Conservation (phyloP, 345 rosid species). For the Euclidium syriacum region DNA sequence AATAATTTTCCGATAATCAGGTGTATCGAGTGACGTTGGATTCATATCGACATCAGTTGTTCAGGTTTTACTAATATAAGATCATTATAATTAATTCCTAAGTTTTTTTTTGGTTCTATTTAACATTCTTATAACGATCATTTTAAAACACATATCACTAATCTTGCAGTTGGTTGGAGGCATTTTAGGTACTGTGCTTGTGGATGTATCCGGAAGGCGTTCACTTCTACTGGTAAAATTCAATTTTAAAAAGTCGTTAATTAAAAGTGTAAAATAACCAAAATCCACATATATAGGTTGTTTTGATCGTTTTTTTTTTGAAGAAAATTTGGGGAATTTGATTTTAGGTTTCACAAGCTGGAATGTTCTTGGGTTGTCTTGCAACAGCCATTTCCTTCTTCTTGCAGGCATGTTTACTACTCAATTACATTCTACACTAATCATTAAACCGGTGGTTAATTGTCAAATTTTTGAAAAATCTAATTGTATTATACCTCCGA, state of each 20-base stretch:
- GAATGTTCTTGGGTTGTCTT: constrained; percentile 76
- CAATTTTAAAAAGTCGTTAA: neutral
- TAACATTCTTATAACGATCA: neutral
- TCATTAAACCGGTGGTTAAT: neutral
- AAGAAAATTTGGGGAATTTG: neutral
- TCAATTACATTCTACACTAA: neutral
- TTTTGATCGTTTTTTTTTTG: neutral
- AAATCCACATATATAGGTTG: neutral
- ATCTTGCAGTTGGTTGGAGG: constrained; percentile 61
- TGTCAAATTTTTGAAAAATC: neutral
- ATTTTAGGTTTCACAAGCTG: constrained; percentile 59
- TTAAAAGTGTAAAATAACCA: neutral
- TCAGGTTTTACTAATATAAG: constrained; percentile 44
- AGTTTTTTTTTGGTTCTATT: neutral
- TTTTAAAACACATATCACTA: neutral
- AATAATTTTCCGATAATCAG: constrained; percentile 27
- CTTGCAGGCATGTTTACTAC: constrained; percentile 36
- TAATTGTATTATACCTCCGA: neutral
- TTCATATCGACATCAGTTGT: constrained; percentile 63
- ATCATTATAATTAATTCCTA: neutral
- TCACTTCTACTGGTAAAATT: constrained; percentile 66
- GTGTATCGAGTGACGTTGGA: constrained; percentile 68
- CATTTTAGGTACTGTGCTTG: constrained; percentile 51
- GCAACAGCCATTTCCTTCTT: constrained; percentile 51
- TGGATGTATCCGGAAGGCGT: constrained; percentile 75